Conservation (phyloP, 441 rosid genomes). For the Arabidopsis lyrata region DNA sequence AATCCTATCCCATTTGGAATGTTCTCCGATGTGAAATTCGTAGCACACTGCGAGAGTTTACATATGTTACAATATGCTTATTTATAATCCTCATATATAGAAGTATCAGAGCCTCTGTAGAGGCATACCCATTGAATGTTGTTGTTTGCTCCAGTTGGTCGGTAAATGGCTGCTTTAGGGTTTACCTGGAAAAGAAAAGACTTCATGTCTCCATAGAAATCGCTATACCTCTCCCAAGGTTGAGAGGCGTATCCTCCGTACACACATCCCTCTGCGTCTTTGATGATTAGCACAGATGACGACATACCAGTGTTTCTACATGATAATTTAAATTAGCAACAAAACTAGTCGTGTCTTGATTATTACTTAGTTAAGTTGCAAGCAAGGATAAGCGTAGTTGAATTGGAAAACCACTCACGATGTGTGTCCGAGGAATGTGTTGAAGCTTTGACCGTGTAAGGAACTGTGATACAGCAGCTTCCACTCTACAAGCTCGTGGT, state of each 20-base stretch:
- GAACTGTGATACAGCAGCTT: conserved; percentile 85
- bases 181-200: conserved; percentile 83
- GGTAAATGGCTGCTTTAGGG: conserved; percentile 72
- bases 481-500: conserved; percentile 80
- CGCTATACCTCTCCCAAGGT: conserved; percentile 82
- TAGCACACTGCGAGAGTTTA: conserved; percentile 70
- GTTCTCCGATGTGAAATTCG: conserved; percentile 80
- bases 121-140: conserved; percentile 85
- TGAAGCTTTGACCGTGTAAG: conserved; percentile 79
- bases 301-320: conserved; percentile 71
- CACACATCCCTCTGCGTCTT: conserved; percentile 78
- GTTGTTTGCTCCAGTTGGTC: conserved; percentile 86
- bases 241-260: conserved; percentile 94
- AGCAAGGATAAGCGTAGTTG: background rate
- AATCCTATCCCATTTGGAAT: conserved; percentile 93
- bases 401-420: conserved; percentile 53
- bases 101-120: background rate
- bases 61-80: conserved; percentile 15
- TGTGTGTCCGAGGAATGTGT: conserved; percentile 77
- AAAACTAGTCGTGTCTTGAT: background rate
- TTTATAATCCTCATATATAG: background rate
- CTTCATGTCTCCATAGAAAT: conserved; percentile 95
- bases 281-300: conserved; percentile 68
- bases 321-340: background rate
- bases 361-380: conserved; percentile 4